phyloP scores from a whole-genome alignment of 139 green algal genomes.

The Micromonas pusilla region DNA sequence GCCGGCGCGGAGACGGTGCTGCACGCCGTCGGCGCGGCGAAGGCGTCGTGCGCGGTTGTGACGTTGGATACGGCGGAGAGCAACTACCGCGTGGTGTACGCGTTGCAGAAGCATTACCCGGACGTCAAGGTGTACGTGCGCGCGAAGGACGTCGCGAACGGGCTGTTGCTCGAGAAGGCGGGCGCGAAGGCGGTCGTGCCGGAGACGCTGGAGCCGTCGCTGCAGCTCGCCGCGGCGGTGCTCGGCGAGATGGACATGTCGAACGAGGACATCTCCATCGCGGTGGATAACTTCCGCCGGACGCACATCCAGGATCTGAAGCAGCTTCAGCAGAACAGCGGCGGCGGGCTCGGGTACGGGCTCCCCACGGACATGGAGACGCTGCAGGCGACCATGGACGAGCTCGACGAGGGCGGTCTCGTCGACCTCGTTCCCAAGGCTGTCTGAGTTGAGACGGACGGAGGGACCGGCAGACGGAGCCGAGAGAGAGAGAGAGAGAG shows the following conservation, averaged over 20 bases:
- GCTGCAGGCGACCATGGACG: neutral
- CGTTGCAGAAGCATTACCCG: conserved; percentile 60
- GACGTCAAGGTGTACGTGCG: conserved; percentile 89
- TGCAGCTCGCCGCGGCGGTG: conserved; percentile 90
- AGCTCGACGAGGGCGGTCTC: neutral
- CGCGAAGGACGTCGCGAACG: conserved; percentile 88
- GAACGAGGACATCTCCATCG: conserved; percentile 61
- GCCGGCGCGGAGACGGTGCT: conserved; percentile 70
- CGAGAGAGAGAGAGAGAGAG: too few relatives aligned
- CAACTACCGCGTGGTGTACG: conserved; percentile 75
- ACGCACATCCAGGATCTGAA: conserved; percentile 18
- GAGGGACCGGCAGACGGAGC: too few relatives aligned
- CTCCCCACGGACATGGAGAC: neutral
- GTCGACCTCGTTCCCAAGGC: neutral
- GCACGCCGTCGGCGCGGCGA: conserved; percentile 61
- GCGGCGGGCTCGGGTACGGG: neutral
- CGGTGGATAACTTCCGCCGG: conserved; percentile 17
- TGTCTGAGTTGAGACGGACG: too few relatives aligned
- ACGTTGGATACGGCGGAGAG: conserved; percentile 71
- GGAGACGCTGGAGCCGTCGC: conserved; percentile 88
- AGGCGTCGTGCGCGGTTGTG: conserved; percentile 83
- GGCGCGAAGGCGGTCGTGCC: conserved; percentile 91
- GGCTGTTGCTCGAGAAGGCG: conserved; percentile 90
- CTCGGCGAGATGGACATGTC: conserved; percentile 73
- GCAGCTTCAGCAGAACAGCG: neutral